Conservation (phyloP, 2,329 filamentous ascomycete genomes). For the Colletotrichum tanaceti region DNA sequence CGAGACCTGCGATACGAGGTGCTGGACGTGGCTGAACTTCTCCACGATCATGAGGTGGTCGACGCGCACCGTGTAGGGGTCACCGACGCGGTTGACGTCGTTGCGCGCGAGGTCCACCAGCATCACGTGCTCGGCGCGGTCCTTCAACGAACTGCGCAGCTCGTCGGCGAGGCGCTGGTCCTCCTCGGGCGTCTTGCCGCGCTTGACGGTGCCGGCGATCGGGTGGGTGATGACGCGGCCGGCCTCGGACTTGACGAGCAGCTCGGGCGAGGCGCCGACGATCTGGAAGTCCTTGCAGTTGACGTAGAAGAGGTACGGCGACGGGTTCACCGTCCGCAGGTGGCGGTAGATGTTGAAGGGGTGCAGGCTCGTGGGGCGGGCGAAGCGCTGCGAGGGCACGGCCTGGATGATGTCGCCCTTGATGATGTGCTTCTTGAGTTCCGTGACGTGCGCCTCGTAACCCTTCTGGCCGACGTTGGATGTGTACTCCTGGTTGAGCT, state of each 20-base stretch:
- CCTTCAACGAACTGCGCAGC: constrained; percentile 84
- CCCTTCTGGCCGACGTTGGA: constrained; percentile 92
- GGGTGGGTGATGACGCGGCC: constrained; percentile 95
- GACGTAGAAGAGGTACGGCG: constrained; percentile 96
- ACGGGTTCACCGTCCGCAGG: constrained; percentile 96
- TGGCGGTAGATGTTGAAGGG: constrained; percentile 99
- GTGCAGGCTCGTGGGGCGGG: constrained; percentile 88
- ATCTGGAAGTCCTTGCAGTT: constrained; percentile 94
- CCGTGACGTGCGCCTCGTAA: constrained; percentile 89
- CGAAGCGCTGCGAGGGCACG: constrained; percentile 93
- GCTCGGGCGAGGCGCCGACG: constrained; percentile 92
- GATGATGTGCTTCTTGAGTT: constrained; percentile 89
- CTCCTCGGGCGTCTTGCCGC: constrained; percentile 83
- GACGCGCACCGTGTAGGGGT: constrained; percentile 88
- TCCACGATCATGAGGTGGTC: constrained; percentile 95
- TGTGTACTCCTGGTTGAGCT: constrained; percentile 80
- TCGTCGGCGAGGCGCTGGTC: constrained; percentile 83
- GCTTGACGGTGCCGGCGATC: constrained; percentile 94
- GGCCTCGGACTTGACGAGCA: constrained; percentile 89
- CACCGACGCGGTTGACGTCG: constrained; percentile 95
- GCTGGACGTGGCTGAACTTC: constrained; percentile 96
- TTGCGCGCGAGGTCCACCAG: constrained; percentile 95
- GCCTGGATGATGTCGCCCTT: constrained; percentile 97
- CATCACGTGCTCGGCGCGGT: constrained; percentile 97
- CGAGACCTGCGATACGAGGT: constrained; percentile 95